These are phyloP conservation scores for Neoscytalidium dimidiatum DNA, from an alignment of 2,329 filamentous ascomycete species.

Conservation along the genomic window DNA sequence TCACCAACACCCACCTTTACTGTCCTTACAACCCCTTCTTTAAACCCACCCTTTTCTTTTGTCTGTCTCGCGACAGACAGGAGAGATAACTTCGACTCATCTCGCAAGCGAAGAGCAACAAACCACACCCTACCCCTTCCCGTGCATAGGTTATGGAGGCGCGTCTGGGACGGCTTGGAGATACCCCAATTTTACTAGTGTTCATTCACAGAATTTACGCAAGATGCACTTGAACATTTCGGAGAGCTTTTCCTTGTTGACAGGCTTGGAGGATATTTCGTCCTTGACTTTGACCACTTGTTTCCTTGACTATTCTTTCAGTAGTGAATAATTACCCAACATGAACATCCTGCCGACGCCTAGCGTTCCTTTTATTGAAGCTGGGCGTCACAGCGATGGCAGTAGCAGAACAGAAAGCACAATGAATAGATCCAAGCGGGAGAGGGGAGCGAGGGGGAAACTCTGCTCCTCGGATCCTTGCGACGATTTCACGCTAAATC, in stretches of 20 bases:
- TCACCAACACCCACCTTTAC: neutral
- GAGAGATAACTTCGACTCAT: constrained; percentile 10
- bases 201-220: constrained; percentile 12
- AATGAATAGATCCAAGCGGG: neutral
- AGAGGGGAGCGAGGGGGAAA: neutral
- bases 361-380: neutral
- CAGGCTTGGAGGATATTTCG: constrained; percentile 7
- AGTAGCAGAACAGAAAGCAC: neutral
- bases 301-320: neutral
- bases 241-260: neutral
- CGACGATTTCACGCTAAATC: neutral
- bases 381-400: neutral
- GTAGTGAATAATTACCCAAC: neutral
- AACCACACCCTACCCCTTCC: neutral
- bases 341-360: neutral
- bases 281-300: constrained; percentile 3
- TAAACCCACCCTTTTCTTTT: neutral
- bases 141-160: constrained; percentile 13
- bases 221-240: constrained; percentile 10
- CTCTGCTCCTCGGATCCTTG: neutral
- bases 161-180: constrained; percentile 19
- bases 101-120: constrained; percentile 11
- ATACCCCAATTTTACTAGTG: constrained; percentile 18
- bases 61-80: neutral
- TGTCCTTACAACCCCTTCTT: neutral